Evolutionary conservation across 179 eudicot species (phyloP).

Genomic region (Beta corolliflora): DNA sequence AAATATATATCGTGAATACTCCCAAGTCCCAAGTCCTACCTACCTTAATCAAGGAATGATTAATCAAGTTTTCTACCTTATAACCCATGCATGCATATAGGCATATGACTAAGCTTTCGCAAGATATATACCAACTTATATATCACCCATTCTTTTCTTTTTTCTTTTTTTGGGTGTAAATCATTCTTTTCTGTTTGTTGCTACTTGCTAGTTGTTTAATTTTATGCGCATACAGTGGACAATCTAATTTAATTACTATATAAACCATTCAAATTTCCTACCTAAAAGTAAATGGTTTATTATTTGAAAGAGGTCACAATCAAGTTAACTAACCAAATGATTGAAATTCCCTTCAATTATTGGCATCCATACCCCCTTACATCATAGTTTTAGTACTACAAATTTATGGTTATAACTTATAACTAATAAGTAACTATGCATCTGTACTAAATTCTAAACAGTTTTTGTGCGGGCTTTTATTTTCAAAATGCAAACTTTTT

Average conservation of each 20-base stretch:
- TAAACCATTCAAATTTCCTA: constrained; percentile 7
- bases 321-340: constrained; percentile 28
- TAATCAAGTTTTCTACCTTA: neutral
- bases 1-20: neutral
- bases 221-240: neutral
- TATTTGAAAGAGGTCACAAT: neutral
- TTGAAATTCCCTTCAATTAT: neutral
- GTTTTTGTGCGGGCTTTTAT: too few species aligned
- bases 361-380: neutral
- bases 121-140: too few species aligned
- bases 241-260: neutral
- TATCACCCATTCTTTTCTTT: too few species aligned
- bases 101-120: neutral
- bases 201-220: neutral
- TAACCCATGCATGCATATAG: constrained; percentile 1
- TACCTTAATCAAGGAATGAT: constrained; percentile 4
- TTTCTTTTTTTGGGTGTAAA: too few species aligned
- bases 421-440: too few species aligned
- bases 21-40: neutral
- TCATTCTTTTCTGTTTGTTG: neutral
- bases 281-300: constrained; percentile 30
- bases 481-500: too few species aligned
- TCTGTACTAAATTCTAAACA: too few species aligned
- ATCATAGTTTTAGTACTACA: too few species aligned
- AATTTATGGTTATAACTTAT: too few species aligned